Conservation (phyloP, 176 grass and related monocot genomes). For the Aegilops sharonensis region DNA sequence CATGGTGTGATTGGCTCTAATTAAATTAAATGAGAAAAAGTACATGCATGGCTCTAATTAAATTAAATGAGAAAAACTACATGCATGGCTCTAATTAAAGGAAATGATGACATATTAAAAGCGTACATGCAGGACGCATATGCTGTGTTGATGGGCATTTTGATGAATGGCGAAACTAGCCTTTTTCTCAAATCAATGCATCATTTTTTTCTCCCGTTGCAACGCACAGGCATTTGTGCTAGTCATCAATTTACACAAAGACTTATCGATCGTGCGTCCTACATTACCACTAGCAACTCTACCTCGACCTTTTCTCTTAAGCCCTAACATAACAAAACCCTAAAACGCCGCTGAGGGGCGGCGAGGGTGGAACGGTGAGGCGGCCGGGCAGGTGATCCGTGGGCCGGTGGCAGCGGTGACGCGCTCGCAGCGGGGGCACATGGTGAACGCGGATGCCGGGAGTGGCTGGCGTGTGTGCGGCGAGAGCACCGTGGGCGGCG, state of each 20-base stretch:
- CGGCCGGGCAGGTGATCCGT: not conserved
- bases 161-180: too few species aligned
- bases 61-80: too few species aligned
- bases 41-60: too few species aligned
- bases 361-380: not conserved
- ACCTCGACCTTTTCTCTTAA: not conserved
- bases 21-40: too few species aligned
- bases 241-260: not conserved
- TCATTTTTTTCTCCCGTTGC: too few species aligned
- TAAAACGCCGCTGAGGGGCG: conserved; percentile 13
- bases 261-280: not conserved
- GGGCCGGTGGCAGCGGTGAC: conserved; percentile 53
- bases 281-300: not conserved
- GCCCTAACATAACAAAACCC: not conserved
- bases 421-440: conserved; percentile 96
- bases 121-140: too few species aligned
- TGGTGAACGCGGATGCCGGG: conserved; percentile 79
- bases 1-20: too few species aligned
- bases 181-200: too few species aligned
- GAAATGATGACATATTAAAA: too few species aligned
- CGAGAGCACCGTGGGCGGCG: conserved; percentile 85
- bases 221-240: too few species aligned
- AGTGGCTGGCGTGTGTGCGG: conserved; percentile 85
- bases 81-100: too few species aligned
- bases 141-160: too few species aligned